Evolutionary conservation across 768 basidiomycete genomes (phyloP), one percentile per base, ranked within the genome.

Genomic region (Xanthoconium purpureum): DNA sequence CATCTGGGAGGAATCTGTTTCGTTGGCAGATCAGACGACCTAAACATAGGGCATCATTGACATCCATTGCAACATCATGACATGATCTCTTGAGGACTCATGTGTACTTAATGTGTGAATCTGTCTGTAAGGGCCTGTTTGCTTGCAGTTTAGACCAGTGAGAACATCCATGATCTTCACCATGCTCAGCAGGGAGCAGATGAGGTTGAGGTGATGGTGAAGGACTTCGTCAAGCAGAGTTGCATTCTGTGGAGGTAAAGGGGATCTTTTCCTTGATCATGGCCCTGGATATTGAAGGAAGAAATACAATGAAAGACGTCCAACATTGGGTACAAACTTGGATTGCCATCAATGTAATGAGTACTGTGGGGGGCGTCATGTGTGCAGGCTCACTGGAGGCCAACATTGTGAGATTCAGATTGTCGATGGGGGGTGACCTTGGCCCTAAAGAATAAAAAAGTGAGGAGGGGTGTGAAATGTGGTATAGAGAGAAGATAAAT

Each of bases 381-480:
- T 24, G 60, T 54, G 45, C 55, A 61, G 37, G 53, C 29, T 39
- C 68, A 62, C 28, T 55, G 62, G 30, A 54, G 45, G 43, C 59
- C 57, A 3, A 49, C 18, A 13, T 72, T 64, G 13, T 51, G 60
- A 6, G 52, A 43, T 10, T 63, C 61, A 6, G 57, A 42, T 9
- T 54, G 57, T 37, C 59, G 63, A 24, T 47, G 63, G 70, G 63
- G 17, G 77, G 74, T 24, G 77, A 75, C 56, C 69, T 69, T 45
- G 68, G 65, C 67, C 78, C 77, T 78, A 77, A 63, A 78, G 70
- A 68, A 73, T 43, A 68, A 75, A 73, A 65, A 62, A 47, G 65
- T 64, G 60, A 69, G 50, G 61, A 55, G 50, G 69, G 51, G 65
- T 56, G 66, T 46, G 66, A 69, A 69, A 66, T 54, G 61, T 60